These are phyloP conservation scores for Draba incana DNA, from an alignment of 345 rosid species.

Conservation along the genomic window DNA sequence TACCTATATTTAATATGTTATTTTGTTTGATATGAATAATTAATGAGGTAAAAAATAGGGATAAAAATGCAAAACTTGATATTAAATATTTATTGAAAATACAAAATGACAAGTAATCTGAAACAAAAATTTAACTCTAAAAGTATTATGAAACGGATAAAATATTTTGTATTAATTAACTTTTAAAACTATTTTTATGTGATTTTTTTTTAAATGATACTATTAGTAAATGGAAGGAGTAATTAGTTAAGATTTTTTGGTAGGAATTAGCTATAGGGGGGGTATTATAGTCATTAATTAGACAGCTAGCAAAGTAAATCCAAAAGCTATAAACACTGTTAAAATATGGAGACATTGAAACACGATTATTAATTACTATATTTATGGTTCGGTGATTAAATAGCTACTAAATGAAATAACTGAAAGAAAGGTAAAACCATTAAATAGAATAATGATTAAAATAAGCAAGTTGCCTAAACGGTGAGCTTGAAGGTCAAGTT, in stretches of 20 bases:
- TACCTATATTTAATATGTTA: too few species aligned
- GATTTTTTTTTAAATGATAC: too few species aligned
- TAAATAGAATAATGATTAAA: constrained; percentile 1
- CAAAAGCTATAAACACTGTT: constrained; percentile 26
- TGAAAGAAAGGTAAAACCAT: constrained; percentile 30
- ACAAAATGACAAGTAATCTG: too few species aligned
- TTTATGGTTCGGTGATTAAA: constrained; percentile 28
- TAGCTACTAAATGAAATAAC: constrained; percentile 13
- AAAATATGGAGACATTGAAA: constrained; percentile 21
- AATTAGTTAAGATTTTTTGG: neutral
- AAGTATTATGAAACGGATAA: too few species aligned
- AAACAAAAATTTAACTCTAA: too few species aligned
- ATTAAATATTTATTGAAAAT: too few species aligned
- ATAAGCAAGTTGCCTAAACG: constrained; percentile 25
- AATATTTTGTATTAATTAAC: too few species aligned
- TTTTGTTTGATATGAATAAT: too few species aligned
- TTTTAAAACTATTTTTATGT: too few species aligned
- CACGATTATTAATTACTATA: constrained; percentile 26
- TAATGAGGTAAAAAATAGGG: too few species aligned
- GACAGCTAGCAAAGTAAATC: constrained; percentile 23
- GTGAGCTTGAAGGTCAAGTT: constrained; percentile 40
- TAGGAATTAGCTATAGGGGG: neutral
- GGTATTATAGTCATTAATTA: constrained; percentile 6
- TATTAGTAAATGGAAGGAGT: neutral
- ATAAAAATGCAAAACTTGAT: too few species aligned